Evolutionary conservation across 768 basidiomycete species (phyloP).

Genomic region (Leucosporidium creatinivorum): DNA sequence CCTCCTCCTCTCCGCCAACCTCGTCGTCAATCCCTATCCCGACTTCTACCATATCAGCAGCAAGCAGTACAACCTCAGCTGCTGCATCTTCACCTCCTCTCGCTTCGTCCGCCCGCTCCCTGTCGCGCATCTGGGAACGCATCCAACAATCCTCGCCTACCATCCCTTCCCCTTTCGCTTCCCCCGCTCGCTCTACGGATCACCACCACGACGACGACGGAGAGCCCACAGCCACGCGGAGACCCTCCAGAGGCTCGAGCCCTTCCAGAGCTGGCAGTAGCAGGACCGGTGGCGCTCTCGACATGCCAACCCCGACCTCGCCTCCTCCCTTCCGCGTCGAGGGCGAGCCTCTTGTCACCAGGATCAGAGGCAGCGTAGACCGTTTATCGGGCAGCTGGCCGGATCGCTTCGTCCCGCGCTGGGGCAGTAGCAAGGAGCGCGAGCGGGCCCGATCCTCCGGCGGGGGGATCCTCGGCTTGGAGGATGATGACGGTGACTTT

Average conservation of each 20-base stretch:
- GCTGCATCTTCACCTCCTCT: too few relatives aligned
- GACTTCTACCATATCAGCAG: too few relatives aligned
- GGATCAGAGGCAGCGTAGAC: constrained; percentile 1
- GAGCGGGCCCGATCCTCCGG: background rate
- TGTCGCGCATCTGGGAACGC: constrained; percentile 25
- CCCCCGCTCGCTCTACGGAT: background rate
- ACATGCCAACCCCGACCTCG: background rate
- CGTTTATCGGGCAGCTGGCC: background rate
- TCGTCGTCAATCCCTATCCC: too few relatives aligned
- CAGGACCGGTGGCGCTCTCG: background rate
- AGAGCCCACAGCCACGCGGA: background rate
- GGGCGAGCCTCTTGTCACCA: background rate
- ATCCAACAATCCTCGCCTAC: constrained; percentile 13
- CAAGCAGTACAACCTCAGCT: too few relatives aligned
- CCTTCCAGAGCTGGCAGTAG: too few relatives aligned
- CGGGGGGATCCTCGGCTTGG: background rate
- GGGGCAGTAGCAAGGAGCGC: background rate
- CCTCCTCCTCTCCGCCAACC: too few relatives aligned
- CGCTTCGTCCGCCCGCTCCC: constrained; percentile 11
- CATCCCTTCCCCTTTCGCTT: constrained; percentile 12
- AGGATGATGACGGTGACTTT: background rate
- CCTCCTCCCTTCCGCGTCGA: background rate
- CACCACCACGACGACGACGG: background rate
- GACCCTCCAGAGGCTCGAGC: background rate
- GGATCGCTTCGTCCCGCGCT: background rate